Conservation (phyloP, 2,329 filamentous ascomycete species). For the Albophoma yamanashiensis region DNA sequence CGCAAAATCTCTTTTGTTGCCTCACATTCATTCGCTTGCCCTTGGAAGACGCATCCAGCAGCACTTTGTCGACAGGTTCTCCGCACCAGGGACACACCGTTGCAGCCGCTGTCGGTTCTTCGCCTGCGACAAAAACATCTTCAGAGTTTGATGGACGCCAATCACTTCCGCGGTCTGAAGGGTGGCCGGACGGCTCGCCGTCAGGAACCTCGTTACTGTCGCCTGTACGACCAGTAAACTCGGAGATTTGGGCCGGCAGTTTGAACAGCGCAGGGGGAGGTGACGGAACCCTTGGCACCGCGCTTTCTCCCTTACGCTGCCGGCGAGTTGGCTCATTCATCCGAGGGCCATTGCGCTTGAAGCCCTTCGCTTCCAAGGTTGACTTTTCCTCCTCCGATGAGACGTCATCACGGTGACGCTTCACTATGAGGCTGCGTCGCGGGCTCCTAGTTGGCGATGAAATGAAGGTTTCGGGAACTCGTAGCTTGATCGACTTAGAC, state of each 20-base stretch:
- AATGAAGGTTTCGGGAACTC: neutral
- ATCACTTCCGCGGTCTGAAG: conserved; percentile 2
- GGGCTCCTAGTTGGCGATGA: neutral
- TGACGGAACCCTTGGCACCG: conserved; percentile 2
- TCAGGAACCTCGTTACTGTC: neutral
- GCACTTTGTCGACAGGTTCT: conserved; percentile 40
- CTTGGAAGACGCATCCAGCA: conserved; percentile 42
- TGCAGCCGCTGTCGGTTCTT: neutral
- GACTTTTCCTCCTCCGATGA: neutral
- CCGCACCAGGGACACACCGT: conserved; percentile 58
- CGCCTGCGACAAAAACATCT: conserved; percentile 2
- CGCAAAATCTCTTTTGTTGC: conserved; percentile 53
- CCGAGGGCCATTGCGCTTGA: neutral
- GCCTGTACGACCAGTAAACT: conserved; percentile 1
- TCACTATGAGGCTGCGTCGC: conserved; percentile 1
- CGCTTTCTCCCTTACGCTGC: neutral
- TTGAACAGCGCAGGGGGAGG: conserved; percentile 10
- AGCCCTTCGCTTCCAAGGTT: neutral
- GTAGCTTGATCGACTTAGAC: neutral
- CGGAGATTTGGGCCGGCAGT: conserved; percentile 7
- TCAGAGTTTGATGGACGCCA: neutral
- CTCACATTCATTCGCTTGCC: conserved; percentile 40
- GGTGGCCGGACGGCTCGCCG: neutral
- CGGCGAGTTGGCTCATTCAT: neutral
- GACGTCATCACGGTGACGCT: neutral